Evolutionary conservation across 345 rosid species (phyloP).

Genomic region (Laguncularia racemosa): DNA sequence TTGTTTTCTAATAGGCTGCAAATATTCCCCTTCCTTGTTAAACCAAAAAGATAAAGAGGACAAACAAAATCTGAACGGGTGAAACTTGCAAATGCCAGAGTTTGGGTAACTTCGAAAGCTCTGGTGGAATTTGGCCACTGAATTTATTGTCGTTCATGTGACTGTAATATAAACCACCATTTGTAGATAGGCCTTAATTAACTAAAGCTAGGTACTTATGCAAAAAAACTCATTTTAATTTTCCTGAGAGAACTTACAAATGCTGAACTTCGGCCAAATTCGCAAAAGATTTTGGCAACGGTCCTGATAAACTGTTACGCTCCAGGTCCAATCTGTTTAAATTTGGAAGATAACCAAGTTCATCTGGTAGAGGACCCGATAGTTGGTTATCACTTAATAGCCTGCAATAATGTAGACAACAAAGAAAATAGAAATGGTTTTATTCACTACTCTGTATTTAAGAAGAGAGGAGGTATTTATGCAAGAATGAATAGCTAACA

Average conservation of each 20-base stretch:
- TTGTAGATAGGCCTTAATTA: not conserved
- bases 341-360: constrained; percentile 81
- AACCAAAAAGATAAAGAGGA: not conserved
- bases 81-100: constrained; percentile 85
- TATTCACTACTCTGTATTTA: no score
- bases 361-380: constrained; percentile 75
- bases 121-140: constrained; percentile 86
- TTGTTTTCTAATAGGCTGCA: constrained; percentile 95
- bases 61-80: not conserved
- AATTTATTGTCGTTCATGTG: constrained; percentile 97
- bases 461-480: no score
- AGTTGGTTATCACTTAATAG: constrained; percentile 78
- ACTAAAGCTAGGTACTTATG: not conserved
- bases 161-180: constrained; percentile 36
- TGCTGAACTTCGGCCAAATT: constrained; percentile 60
- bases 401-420: constrained; percentile 42
- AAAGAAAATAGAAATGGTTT: no score
- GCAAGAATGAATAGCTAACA: no score
- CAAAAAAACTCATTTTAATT: not conserved
- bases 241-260: constrained; percentile 53
- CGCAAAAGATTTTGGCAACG: constrained; percentile 73
- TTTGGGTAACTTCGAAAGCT: constrained; percentile 54
- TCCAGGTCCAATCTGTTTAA: constrained; percentile 83
- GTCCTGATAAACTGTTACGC: constrained; percentile 67
- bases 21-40: constrained; percentile 3